Base-by-base conservation (phyloP, 2,329 filamentous ascomycete genomes). In the Zymoseptoria brevis region DNA sequence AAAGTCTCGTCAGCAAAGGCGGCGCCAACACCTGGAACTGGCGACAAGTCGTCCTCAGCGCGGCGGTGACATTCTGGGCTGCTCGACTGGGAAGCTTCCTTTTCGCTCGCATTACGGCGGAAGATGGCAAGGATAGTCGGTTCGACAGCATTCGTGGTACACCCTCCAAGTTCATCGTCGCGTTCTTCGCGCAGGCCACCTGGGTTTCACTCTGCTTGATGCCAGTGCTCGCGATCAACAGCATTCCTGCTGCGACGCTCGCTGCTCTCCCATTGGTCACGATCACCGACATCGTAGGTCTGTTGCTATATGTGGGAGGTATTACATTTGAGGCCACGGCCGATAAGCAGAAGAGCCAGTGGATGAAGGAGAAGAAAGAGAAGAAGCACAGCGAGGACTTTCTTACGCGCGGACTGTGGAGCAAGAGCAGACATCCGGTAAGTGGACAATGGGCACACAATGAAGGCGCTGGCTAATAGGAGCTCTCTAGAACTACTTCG, bases 351-450 rank as follows among this genome's bases (percentile, higher is more conserved):
- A 88, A 88, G 75, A 78, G 75, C 57, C 71, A 74, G 21, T 89
- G 87, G 87, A 68, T 80, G 60, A 72, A 75, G 57, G 83, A 81
- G 59, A 87, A 84, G 76, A 81, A 81, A 66, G 76, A 78, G 53
- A 88, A 88, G 78, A 77, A 81, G 66, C 87, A 89, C 61, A 80
- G 81, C 22, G 85, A 89, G 72, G 80, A 83, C 52, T 89, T 88
- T 67, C 69, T 89, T 62, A 86, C 84, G 0, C 71, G 75, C 1
- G 86, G 86, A 0, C 67, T 89, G 41, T 89, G 85, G 82, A 75
- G 77, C 5, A 79, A 80, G 68, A 82, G 78, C 53, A 75, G 84
- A 61, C 84, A 87, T 72, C 86, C 86, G 0, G 51, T 53, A 21
- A 30, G 51, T 53, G 6, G 3, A 29, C 16, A 45, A 7, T 16